phyloP scores from a whole-genome alignment of 1,284 basidiomycete species.

The Cryptococcus sp. region DNA sequence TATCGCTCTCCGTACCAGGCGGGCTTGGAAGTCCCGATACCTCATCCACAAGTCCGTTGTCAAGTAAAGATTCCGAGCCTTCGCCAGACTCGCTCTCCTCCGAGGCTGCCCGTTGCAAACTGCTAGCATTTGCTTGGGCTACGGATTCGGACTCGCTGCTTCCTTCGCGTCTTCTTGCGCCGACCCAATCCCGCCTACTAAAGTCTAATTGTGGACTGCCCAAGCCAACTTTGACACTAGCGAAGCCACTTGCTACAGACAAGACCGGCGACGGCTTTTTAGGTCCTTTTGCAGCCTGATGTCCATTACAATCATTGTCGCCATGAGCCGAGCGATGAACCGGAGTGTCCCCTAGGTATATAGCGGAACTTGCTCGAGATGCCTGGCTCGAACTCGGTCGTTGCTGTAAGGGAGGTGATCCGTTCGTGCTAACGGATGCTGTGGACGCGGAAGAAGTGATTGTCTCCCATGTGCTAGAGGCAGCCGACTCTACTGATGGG shows the following conservation, averaged over 20 bases:
- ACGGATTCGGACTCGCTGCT: background rate
- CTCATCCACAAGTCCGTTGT: constrained; percentile 22
- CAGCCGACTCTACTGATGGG: background rate
- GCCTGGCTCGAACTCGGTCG: background rate
- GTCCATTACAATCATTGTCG: background rate
- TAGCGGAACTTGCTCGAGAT: background rate
- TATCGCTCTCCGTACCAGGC: constrained; percentile 36
- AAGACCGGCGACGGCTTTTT: constrained; percentile 1
- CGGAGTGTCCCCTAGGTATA: background rate
- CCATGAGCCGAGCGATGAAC: background rate
- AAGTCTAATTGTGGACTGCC: constrained; percentile 22
- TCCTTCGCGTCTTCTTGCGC: background rate
- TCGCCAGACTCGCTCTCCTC: background rate
- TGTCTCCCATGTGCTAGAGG: background rate
- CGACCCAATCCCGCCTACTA: constrained; percentile 17
- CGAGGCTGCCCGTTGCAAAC: background rate
- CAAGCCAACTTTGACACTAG: constrained; percentile 20
- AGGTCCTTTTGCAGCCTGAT: background rate
- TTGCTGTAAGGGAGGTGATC: background rate
- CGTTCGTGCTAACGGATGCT: background rate
- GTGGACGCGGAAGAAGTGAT: background rate
- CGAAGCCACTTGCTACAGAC: constrained; percentile 18
- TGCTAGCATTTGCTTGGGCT: background rate
- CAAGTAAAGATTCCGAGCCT: background rate
- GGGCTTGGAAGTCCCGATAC: constrained; percentile 35